These are phyloP conservation scores for Ceratocystis albifundus DNA, from an alignment of 2,329 filamentous ascomycete genomes.

Conservation along the genomic window DNA sequence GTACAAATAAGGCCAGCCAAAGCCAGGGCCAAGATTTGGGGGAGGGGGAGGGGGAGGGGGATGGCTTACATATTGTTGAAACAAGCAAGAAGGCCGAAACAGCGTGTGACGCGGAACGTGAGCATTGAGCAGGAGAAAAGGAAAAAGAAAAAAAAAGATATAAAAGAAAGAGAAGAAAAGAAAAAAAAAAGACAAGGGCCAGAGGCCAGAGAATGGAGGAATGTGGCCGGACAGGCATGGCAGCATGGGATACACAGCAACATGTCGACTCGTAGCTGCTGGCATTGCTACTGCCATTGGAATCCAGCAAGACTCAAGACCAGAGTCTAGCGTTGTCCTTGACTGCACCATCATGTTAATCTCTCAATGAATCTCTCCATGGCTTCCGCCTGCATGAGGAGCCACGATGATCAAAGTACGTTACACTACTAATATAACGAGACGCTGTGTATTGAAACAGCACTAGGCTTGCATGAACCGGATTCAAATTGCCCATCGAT, in stretches of 20 bases:
- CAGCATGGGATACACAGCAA: no score
- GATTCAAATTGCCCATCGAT: neutral
- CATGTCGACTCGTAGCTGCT: no score
- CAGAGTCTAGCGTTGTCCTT: no score
- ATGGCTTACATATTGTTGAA: neutral
- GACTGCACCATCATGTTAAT: neutral
- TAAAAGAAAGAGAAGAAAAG: no score
- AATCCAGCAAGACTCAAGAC: no score
- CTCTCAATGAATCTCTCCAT: neutral
- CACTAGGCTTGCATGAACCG: neutral
- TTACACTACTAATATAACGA: slow-evolving; percentile 3
- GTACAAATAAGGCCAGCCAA: neutral
- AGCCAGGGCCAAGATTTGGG: neutral
- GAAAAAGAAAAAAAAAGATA: no score
- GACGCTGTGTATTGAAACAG: slow-evolving; percentile 4
- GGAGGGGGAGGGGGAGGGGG: neutral
- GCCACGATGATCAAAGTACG: neutral
- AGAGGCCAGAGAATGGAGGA: no score
- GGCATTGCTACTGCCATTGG: no score
- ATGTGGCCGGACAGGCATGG: no score
- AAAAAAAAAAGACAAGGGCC: no score
- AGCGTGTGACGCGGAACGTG: neutral
- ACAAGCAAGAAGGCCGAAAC: neutral
- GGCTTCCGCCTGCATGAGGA: neutral
- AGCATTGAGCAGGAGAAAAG: neutral